Evolutionary conservation across 2,329 filamentous ascomycete species (phyloP).

Genomic region (Diaporthe citri): DNA sequence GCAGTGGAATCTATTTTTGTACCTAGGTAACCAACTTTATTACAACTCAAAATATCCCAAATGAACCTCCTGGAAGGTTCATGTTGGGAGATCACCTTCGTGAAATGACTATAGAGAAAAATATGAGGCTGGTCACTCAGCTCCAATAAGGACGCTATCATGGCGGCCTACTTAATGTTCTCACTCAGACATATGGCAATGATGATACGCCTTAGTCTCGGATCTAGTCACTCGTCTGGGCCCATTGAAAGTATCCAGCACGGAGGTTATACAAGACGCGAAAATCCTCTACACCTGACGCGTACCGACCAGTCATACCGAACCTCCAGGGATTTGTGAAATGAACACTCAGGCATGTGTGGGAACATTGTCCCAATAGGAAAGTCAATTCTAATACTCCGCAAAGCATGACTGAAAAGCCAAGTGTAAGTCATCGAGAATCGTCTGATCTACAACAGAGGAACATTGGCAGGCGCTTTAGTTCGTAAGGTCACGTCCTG

Average conservation of each 20-base stretch:
- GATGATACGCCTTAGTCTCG: background rate
- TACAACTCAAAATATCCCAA: background rate
- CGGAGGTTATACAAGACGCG: too few relatives aligned
- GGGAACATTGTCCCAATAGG: background rate
- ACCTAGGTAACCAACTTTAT: background rate
- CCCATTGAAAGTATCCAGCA: background rate
- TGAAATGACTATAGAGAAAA: background rate
- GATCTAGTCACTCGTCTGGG: background rate
- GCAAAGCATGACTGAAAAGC: background rate
- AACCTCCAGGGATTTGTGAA: fast-evolving
- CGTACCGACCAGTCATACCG: background rate
- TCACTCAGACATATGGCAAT: background rate
- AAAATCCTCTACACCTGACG: background rate
- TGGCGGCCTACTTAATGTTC: background rate
- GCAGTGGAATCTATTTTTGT: background rate
- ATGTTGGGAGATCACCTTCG: background rate
- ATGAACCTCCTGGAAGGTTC: background rate
- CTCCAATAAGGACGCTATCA: background rate
- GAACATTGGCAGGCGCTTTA: background rate
- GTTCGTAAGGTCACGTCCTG: background rate
- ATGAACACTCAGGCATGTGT: background rate
- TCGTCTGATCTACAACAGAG: too few relatives aligned
- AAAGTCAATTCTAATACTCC: background rate
- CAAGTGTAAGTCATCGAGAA: background rate
- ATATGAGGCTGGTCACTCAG: too few relatives aligned